These are phyloP conservation scores for Mentha longifolia DNA, from an alignment of 257 asterid genomes.

Conservation along the genomic window DNA sequence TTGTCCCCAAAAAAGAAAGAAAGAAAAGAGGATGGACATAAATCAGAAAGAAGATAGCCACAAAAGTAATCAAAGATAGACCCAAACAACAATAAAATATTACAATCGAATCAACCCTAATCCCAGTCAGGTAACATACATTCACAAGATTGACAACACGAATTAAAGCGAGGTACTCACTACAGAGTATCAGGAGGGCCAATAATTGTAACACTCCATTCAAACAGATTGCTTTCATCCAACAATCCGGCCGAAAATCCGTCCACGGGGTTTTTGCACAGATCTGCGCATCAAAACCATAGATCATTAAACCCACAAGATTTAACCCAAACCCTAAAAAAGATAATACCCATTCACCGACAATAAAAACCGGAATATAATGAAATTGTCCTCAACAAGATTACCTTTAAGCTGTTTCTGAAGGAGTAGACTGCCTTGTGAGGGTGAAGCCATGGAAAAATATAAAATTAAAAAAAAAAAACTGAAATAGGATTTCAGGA, in stretches of 20 bases:
- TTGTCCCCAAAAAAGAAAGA: not conserved
- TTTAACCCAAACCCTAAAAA: conserved; percentile 30
- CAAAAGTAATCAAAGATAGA: not conserved
- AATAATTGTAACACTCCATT: conserved; percentile 96
- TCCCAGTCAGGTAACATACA: conserved; percentile 6
- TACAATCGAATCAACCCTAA: not conserved
- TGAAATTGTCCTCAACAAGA: not conserved
- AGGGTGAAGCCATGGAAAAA: conserved; percentile 67
- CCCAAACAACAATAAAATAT: conserved; percentile 8
- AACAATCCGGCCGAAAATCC: conserved; percentile 97
- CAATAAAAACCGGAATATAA: conserved; percentile 24
- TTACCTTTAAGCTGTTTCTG: conserved; percentile 95
- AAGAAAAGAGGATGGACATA: not conserved
- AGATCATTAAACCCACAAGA: conserved; percentile 54
- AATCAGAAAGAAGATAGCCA: not conserved
- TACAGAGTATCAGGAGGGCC: conserved; percentile 97
- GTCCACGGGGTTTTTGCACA: conserved; percentile 87
- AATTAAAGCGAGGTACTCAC: conserved; percentile 51
- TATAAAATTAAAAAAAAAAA: not conserved
- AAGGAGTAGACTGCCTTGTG: conserved; percentile 92
- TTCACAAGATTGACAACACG: not conserved
- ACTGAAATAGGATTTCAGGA: conserved; percentile 20
- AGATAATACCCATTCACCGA: conserved; percentile 26
- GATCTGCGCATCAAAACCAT: conserved; percentile 65
- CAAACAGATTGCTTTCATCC: conserved; percentile 82